Base-by-base conservation (phyloP, 768 basidiomycete species). In the Leccinum disarticulatum region DNA sequence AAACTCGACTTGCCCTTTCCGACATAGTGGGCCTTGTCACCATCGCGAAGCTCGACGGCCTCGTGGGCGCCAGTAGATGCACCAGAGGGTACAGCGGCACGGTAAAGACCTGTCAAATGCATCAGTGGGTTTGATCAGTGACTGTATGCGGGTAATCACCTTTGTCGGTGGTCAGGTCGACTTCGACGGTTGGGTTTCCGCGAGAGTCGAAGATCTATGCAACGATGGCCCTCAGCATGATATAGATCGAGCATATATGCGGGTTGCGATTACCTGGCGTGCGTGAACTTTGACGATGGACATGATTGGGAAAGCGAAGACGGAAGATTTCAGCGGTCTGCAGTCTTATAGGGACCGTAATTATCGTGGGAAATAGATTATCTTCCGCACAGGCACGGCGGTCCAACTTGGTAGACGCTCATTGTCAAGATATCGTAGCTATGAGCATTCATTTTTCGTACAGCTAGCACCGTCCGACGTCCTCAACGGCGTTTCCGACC, bases 191-290 rank as follows among this genome's bases (percentile, higher is more conserved):
- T 70, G 92, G 94, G 84, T 98, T 95, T 69, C 95, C 95, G 73
- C 96, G 93, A 73, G 95, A 98, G 84, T 98, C 96, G 76, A 97
- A 98, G 87, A 98, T 96, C 96, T 98, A 70, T 1, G 28, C 27
- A 48, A 61, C 62, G 43, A 56, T 22, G 1, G 35, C 58, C 51
- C 52, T 76, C 62, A 64, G 57, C 41, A 48, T 38, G 46, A 28
- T 7, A 50, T 47, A 7, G 19, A 41, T 53, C 47, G 35, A 31
- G 59, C 38, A 55, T 46, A 61, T 48, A 47, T 58, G 14, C 36
- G 36, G 55, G 35, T 25, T 25, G 17, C 17, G 36, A 73, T 62
- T 77, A 92, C 94, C 88, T 95, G 93, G 74, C 95, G 93, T 70
- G 94, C 94, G 79, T 87, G 83, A 71, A 97, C 78, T 80, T 95